A percentile compares a stretch with the other conserved stretches of the same genome.
Conservation (phyloP, 345 rosid species). For the Aquilaria malaccensis region DNA sequence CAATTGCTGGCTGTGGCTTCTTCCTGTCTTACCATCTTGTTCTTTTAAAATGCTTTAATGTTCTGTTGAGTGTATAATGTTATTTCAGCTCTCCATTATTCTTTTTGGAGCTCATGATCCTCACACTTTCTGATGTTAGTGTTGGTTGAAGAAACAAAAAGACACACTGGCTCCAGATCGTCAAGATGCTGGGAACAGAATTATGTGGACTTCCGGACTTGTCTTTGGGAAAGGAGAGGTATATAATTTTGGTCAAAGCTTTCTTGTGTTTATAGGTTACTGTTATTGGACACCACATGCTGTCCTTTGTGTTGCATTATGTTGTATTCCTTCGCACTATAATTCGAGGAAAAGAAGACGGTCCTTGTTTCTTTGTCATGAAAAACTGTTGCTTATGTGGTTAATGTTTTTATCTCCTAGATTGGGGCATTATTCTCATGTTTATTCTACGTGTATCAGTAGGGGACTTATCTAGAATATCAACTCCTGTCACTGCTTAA, state of each 20-base stretch:
- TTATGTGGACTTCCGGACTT: slow-evolving; percentile 91
- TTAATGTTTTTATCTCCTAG: neutral
- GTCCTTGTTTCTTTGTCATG: neutral
- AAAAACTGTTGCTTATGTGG: neutral
- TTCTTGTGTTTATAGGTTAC: neutral
- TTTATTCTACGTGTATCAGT: too few species aligned
- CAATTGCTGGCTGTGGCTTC: too few species aligned
- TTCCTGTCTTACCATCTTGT: neutral
- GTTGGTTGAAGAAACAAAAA: slow-evolving; percentile 98
- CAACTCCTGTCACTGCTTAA: too few species aligned
- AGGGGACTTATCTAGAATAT: too few species aligned
- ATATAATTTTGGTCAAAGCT: slow-evolving; percentile 10
- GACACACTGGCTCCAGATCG: slow-evolving; percentile 59
- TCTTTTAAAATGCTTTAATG: slow-evolving; percentile 8
- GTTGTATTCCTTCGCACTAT: too few species aligned
- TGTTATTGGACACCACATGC: too few species aligned
- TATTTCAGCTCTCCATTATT: too few species aligned
- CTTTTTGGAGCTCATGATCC: too few species aligned
- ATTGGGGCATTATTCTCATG: too few species aligned
- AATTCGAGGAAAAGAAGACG: too few species aligned
- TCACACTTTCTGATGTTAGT: slow-evolving; percentile 30
- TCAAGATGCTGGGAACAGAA: slow-evolving; percentile 47
- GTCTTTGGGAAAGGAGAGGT: slow-evolving; percentile 96
- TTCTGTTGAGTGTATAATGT: too few species aligned
- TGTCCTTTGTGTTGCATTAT: neutral